Conservation (phyloP, 169 alveolate species). For the Plasmodium inui region DNA sequence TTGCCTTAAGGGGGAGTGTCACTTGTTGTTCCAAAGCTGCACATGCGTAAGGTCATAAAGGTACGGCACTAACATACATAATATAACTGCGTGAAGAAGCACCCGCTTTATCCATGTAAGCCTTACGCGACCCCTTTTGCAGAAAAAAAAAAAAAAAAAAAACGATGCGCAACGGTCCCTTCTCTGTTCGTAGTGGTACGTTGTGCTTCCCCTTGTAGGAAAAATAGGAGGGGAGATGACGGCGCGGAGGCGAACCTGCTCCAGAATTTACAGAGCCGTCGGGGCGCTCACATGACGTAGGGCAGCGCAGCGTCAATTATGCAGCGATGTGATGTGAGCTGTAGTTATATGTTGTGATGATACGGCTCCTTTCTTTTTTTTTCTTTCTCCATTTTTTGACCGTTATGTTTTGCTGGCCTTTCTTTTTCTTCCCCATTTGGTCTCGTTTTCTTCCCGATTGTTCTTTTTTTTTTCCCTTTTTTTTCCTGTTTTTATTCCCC, state of each 20-base stretch:
- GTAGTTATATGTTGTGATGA: background rate
- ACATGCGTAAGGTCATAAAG: background rate
- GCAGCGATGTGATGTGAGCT: background rate
- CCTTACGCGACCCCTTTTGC: background rate
- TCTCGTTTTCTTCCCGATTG: background rate
- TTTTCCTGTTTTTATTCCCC: background rate
- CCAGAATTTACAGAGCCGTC: background rate
- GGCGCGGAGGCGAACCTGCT: background rate
- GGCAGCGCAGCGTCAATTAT: background rate
- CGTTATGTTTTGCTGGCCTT: background rate
- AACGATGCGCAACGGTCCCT: background rate
- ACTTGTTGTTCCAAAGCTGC: background rate
- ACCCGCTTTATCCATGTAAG: background rate
- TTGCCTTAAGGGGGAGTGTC: background rate
- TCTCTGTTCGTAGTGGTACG: background rate
- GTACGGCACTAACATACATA: background rate
- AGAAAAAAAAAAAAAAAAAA: too few relatives aligned
- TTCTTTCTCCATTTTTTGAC: background rate
- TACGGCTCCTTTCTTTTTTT: background rate
- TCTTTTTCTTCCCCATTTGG: background rate
- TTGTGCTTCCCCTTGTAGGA: background rate
- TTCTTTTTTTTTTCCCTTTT: background rate
- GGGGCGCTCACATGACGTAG: background rate
- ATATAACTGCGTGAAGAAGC: background rate
- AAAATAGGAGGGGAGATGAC: background rate